Conservation (phyloP, 2,329 filamentous ascomycete genomes). For the Botryotinia convoluta region DNA sequence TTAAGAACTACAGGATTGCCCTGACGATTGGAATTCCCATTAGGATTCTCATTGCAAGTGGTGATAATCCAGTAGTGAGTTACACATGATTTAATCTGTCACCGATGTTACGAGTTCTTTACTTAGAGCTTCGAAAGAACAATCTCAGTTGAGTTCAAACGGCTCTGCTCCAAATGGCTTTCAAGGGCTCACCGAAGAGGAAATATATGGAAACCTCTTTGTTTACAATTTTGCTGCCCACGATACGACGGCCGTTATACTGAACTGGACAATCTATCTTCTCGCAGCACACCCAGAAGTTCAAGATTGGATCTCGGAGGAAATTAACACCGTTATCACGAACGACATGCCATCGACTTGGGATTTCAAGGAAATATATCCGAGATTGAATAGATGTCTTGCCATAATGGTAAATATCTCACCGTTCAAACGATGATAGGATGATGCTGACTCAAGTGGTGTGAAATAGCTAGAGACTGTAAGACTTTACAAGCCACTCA, state of each 20-base stretch:
- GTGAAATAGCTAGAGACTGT: neutral
- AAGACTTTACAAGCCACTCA: conserved; percentile 3
- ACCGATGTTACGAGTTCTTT: neutral
- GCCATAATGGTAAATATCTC: conserved; percentile 38
- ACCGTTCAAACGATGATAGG: neutral
- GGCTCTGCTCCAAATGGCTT: neutral
- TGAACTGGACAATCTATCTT: conserved; percentile 32
- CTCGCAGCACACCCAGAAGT: conserved; percentile 28
- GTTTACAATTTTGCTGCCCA: conserved; percentile 38
- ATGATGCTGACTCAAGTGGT: neutral
- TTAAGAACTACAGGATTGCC: conserved; percentile 3
- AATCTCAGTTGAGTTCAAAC: neutral
- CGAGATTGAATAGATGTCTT: conserved; percentile 43
- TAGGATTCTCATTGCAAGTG: conserved; percentile 7
- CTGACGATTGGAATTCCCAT: neutral
- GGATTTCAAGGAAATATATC: conserved; percentile 42
- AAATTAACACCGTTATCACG: conserved; percentile 32
- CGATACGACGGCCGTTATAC: conserved; percentile 37
- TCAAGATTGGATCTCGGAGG: conserved; percentile 30
- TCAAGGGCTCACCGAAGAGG: conserved; percentile 38
- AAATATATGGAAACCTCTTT: conserved; percentile 38
- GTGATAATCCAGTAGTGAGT: conserved; percentile 15
- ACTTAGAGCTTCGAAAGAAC: conserved; percentile 8
- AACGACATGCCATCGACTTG: conserved; percentile 32
- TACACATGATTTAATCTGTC: neutral